Evolutionary conservation across 176 grass and related monocot species (phyloP), one percentile per base, ranked within the genome.

Genomic region (Elymus sibiricus): DNA sequence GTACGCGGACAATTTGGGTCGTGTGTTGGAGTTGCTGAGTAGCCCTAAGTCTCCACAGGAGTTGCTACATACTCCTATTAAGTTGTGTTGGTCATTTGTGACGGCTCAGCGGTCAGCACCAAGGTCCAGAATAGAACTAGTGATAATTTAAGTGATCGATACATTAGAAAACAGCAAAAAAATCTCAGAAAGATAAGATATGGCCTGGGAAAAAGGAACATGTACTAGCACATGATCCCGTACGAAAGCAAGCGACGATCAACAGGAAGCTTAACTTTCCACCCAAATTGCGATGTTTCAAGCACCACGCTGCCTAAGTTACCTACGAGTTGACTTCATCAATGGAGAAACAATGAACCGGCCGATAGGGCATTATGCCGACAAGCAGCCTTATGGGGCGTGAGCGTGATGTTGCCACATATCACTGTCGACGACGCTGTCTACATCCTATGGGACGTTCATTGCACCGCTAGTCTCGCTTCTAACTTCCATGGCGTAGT

Each of bases 281-380:
- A 76, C 16, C 27, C 55, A 34, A 55, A 76, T 34, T 6, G 74
- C 17, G 74, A 55, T 10, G 74, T 6, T 34, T 34, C 46, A 76
- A 32, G 74, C 46, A 32, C 27, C 28, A 59, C 31, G 51, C 31
- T 66, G 22, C 60, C 78, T 12, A 46, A 80, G 26, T 80, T 80
- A 80, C 60, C 24, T 14, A 47, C 40, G 79, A 69, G 64, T 68
- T 81, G 61, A 81, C 43, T 21, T 81, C 42, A 37, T 32, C 73
- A 28, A 32, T 32, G 71, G 16, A 47, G 26, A 74, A 74, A 49
- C 42, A 74, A 74, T 49, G 14, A 17, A 49, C 71, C 14, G 24
- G 5, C 24, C 42, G 42, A 9, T 3, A 11, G 28, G 28, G 77
- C 67, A 55, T 15, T 49, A 17, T 56, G 79, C 43, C 59, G 61